Percentiles rank a stretch among this genome's conserved stretches.
Conservation (phyloP, 495 filamentous ascomycete genomes). For the Cercophora samala region DNA sequence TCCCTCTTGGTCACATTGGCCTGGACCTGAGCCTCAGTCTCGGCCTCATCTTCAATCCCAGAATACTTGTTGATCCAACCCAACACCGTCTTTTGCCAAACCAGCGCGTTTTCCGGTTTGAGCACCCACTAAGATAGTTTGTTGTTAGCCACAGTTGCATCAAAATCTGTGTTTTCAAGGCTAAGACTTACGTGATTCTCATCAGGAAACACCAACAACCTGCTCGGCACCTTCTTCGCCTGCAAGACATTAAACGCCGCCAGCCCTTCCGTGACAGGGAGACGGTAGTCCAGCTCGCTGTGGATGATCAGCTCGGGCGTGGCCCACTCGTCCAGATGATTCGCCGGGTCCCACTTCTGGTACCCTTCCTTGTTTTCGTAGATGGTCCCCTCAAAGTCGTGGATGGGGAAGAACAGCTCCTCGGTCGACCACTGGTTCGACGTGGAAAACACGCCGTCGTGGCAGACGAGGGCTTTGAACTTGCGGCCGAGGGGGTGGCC, state of each 20-base stretch:
- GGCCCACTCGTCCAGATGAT: conserved; percentile 62
- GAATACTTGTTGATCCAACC: conserved; percentile 85
- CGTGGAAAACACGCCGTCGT: conserved; percentile 86
- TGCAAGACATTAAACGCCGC: conserved; percentile 89
- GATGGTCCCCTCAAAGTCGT: conserved; percentile 76
- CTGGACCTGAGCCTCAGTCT: neutral
- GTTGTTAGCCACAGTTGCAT: neutral
- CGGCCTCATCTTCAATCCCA: conserved; percentile 45
- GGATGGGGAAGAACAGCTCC: conserved; percentile 84
- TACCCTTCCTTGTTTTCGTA: conserved; percentile 72
- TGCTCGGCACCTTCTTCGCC: conserved; percentile 64
- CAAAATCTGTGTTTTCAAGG: neutral
- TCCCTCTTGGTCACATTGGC: neutral
- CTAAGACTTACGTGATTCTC: conserved; percentile 56
- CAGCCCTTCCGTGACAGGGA: conserved; percentile 79
- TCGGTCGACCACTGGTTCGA: conserved; percentile 70
- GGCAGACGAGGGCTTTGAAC: conserved; percentile 86
- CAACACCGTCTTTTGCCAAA: conserved; percentile 88
- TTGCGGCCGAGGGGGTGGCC: conserved; percentile 67
- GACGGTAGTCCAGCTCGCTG: conserved; percentile 84
- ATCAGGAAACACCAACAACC: conserved; percentile 80
- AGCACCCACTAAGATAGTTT: conserved; percentile 79
- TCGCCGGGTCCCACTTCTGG: conserved; percentile 77
- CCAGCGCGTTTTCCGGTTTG: conserved; percentile 82
- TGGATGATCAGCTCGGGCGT: conserved; percentile 90